Percentiles rank a stretch among this genome's conserved stretches.
These are phyloP conservation scores for Sporisorium iseilematis-ciliati DNA, from an alignment of 1,284 basidiomycete genomes.

Conservation along the genomic window DNA sequence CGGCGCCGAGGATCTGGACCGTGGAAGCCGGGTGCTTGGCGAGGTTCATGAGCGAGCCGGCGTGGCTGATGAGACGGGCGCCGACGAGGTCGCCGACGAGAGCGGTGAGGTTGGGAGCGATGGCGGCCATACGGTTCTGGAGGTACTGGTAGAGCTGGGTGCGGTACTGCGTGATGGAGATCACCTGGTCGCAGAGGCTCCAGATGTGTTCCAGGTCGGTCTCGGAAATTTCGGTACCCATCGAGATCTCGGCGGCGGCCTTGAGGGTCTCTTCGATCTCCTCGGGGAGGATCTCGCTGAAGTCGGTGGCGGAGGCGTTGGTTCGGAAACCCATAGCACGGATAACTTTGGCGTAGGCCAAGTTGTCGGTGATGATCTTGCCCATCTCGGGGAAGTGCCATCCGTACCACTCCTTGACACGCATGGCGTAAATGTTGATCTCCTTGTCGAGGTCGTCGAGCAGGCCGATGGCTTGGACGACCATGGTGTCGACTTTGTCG, in stretches of 20 bases:
- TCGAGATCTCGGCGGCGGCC: slow-evolving; percentile 91
- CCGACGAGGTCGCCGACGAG: slow-evolving; percentile 97
- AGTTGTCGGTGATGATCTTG: slow-evolving; percentile 96
- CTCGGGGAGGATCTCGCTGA: slow-evolving; percentile 88
- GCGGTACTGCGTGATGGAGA: slow-evolving; percentile 93
- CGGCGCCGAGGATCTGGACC: slow-evolving; percentile 96
- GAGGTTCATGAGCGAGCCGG: slow-evolving; percentile 90
- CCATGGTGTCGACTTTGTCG: slow-evolving; percentile 99
- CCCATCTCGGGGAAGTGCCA: slow-evolving; percentile 99
- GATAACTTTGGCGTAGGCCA: slow-evolving; percentile 86
- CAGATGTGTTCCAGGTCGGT: slow-evolving; percentile 94
- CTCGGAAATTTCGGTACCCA: slow-evolving; percentile 98
- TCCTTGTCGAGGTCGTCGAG: slow-evolving; percentile 99
- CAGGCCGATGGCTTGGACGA: slow-evolving; percentile 97
- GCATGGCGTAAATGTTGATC: slow-evolving; percentile 99
- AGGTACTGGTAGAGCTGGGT: slow-evolving; percentile 93
- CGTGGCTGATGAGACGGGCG: slow-evolving; percentile 94
- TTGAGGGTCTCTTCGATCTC: slow-evolving; percentile 86
- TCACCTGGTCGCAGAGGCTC: slow-evolving; percentile 95
- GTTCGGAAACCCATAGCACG: slow-evolving; percentile 75
- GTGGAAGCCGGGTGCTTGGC: slow-evolving; percentile 98
- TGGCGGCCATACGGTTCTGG: slow-evolving; percentile 95
- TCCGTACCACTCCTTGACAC: slow-evolving; percentile 99
- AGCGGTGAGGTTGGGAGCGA: slow-evolving; percentile 95
- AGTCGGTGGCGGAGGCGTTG: slow-evolving; percentile 86